Evolutionary conservation across 2,329 filamentous ascomycete species (phyloP), one percentile per base, ranked within the genome.

Genomic region (Achaetomium macrosporum): DNA sequence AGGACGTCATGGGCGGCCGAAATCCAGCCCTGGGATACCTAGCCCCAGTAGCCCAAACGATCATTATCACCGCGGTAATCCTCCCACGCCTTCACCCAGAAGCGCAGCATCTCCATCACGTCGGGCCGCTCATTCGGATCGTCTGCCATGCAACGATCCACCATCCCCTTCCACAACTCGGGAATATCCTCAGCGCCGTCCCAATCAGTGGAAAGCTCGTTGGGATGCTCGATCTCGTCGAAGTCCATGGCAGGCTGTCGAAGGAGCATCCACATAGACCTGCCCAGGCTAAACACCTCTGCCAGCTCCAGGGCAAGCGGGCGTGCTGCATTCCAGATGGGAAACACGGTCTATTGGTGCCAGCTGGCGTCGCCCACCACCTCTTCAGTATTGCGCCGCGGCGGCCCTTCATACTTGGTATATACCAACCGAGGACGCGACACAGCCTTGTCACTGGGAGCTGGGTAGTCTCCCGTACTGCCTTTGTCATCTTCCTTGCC

Each of bases 181-280:
- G 40, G 40, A 10, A 29, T 42, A 13, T 42, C 40, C 12, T 42
- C 40, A 29, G 12, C 5, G 5, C 20, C 40, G 20, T 29, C 40
- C 20, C 40, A 42, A 30, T 42, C 40, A n/a, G 40, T 29, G 40
- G 12, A 10, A n/a, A 42, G 40, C 15, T 42, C 40, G 40, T 42
- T 42, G 40, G 40, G 40, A 7, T 42, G 40, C 20, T 42, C 40
- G 20, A 30, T 42, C 40, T 42, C 40, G 40, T 42, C 40, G 29
- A 42, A 42, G 20, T 42, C 40, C 40, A 29, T 42, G 40, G 10
- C 12, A 15, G 40, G 40, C 40, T 42, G 40, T 30, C 40, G 40
- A n/a, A 42, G 40, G 19, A 42, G 40, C 40, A 42, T 42, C 40
- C 40, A 42, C 40, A 42, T 42, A 19, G 40, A 42, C 19, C 40